Evolutionary conservation across 1,284 basidiomycete genomes (phyloP).

Genomic region (Xerocomus nothofagi): DNA sequence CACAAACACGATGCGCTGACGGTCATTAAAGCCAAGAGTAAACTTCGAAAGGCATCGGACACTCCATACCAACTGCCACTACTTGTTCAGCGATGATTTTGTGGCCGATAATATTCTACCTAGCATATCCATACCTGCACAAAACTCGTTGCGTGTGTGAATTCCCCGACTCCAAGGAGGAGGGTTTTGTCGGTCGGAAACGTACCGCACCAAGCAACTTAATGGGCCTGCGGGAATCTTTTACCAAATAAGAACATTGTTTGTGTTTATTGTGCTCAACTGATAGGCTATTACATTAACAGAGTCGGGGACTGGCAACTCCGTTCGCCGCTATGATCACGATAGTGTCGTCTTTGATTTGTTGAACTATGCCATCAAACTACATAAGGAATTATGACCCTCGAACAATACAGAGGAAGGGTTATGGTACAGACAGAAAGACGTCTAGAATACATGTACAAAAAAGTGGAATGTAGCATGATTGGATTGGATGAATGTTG

Average conservation of each 20-base stretch:
- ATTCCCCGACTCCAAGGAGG: no score
- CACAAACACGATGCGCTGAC: not conserved
- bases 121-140: not conserved
- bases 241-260: no score
- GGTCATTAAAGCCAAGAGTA: constrained; percentile 5
- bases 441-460: not conserved
- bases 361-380: not conserved
- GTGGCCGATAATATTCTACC: not conserved
- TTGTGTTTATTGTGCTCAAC: no score
- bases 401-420: not conserved
- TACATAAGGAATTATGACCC: not conserved
- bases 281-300: no score
- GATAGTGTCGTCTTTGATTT: not conserved
- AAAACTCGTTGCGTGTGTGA: not conserved
- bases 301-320: no score
- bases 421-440: constrained; percentile 3
- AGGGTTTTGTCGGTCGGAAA: no score
- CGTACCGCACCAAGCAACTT: no score
- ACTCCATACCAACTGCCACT: not conserved
- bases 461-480: not conserved
- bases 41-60: constrained; percentile 1
- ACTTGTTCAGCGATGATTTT: not conserved
- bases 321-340: no score
- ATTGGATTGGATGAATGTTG: not conserved
- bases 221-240: no score